Base-by-base conservation (phyloP, 306 rosid genomes). In the Boehmeria nivea region DNA sequence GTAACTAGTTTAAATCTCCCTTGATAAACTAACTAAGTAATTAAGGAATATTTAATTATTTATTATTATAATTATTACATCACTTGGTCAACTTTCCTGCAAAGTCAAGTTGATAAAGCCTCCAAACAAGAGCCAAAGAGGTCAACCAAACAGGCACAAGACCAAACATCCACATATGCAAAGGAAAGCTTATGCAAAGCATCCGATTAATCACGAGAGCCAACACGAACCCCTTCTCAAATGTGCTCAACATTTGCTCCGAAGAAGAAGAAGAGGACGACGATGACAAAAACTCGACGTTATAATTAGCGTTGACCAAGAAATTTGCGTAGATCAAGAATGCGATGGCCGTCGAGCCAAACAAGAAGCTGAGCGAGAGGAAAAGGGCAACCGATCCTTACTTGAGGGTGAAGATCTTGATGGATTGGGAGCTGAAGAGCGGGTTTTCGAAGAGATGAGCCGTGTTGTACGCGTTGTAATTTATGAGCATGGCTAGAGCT, bases 141-240 rank as follows among this genome's bases (percentile, higher is more conserved):
- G 83, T 64, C 51, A 89, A 19, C 47, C 71, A 67, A 0, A 83
- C 70, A 0, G 80, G 69, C 15, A 81, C 38, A 0, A 95, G 97
- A 37, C 94, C 84, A 42, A 81, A 47, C 84, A 80, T 68, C 97
- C 97, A 89, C 3, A 86, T 11, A 82, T 86, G 44, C 63, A 89
- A 19, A 43, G 84, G 84, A 43, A 83, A 38, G 73, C 68, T 51
- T 43, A 78, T 45, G 68, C 90, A 77, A 8, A 89, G 67, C 18
- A 83, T 39, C 17, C 97, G 77, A 54, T 68, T 80, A 3, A 81
- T 90, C 13, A 86, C 55, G 9, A 76, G 58, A 62, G 87, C 86
- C 49, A 89, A 67, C 16, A 67, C 45, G 45, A 79, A 86, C 3
- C 94, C 95, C 74, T 69, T 76, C 61, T 89, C 94, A 8, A 83